These are phyloP conservation scores for Mucor mucedo DNA, from an alignment of 371 early-diverging fungal species.

Conservation along the genomic window DNA sequence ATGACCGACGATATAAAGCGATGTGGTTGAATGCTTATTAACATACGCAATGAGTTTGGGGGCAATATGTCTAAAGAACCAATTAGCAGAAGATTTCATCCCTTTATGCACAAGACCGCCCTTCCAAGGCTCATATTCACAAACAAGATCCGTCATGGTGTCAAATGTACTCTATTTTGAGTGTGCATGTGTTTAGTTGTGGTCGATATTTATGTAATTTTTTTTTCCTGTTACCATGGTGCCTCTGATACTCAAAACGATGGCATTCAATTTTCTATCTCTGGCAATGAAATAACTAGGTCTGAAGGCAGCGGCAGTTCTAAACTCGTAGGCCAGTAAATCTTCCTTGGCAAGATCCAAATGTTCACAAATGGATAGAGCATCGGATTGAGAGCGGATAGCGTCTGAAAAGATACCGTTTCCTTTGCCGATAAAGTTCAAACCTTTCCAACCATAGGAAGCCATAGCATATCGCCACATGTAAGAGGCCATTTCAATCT, in stretches of 20 bases:
- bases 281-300: conserved; percentile 77
- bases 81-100: conserved; percentile 75
- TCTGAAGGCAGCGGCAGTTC: conserved; percentile 68
- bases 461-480: conserved; percentile 67
- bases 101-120: conserved; percentile 84
- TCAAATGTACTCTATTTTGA: conserved; percentile 70
- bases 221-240: conserved; percentile 63
- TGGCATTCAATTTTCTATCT: conserved; percentile 67
- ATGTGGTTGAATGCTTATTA: conserved; percentile 60
- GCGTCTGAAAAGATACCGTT: conserved; percentile 71
- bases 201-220: not conserved
- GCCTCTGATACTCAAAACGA: conserved; percentile 79
- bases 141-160: conserved; percentile 81
- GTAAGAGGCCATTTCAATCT: conserved; percentile 57
- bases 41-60: conserved; percentile 71
- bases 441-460: conserved; percentile 77
- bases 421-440: conserved; percentile 76
- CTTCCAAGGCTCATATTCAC: conserved; percentile 84
- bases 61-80: conserved; percentile 71
- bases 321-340: conserved; percentile 74
- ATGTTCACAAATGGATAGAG: conserved; percentile 69
- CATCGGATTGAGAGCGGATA: conserved; percentile 68
- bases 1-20: conserved; percentile 75
- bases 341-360: conserved; percentile 68
- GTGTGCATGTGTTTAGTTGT: not conserved